Evolutionary conservation across 495 filamentous ascomycete species (phyloP).

Genomic region (Parmelia sp.): DNA sequence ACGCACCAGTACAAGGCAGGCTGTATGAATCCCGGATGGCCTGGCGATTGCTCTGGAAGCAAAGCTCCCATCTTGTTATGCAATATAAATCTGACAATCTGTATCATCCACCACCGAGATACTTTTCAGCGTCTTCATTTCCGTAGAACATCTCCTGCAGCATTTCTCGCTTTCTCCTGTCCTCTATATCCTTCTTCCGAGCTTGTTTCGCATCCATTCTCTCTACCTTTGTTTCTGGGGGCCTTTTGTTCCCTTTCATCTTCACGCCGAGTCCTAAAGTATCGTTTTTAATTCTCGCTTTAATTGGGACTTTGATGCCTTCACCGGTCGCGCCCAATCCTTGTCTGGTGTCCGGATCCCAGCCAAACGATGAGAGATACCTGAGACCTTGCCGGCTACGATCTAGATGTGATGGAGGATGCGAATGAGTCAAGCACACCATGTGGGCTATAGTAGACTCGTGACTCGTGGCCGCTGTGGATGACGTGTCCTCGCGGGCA

Average conservation of each 20-base stretch:
- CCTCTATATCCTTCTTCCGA: constrained; percentile 52
- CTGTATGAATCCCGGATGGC: neutral
- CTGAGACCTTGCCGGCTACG: constrained; percentile 69
- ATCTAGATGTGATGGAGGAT: constrained; percentile 78
- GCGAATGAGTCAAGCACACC: constrained; percentile 68
- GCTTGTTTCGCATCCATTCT: constrained; percentile 66
- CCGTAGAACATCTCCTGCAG: constrained; percentile 62
- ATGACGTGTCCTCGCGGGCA: neutral
- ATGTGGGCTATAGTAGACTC: constrained; percentile 75
- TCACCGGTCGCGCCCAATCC: constrained; percentile 68
- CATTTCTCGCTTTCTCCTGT: constrained; percentile 55
- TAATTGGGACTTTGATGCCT: constrained; percentile 71
- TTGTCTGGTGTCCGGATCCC: constrained; percentile 72
- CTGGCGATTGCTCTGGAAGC: neutral
- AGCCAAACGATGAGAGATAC: constrained; percentile 71
- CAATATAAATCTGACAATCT: too few relatives aligned
- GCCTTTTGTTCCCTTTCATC: constrained; percentile 27
- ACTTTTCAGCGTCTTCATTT: constrained; percentile 63
- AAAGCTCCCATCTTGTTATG: too few relatives aligned
- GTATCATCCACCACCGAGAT: constrained; percentile 45
- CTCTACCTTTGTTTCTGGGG: constrained; percentile 37
- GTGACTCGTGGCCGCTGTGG: constrained; percentile 42
- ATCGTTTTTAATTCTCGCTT: constrained; percentile 64
- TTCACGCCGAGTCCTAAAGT: constrained; percentile 62
- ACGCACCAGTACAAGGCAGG: neutral